Percentiles rank a stretch among this genome's conserved stretches.
phyloP scores from a whole-genome alignment of 768 basidiomycete species.

The Panaeolus cyanescens region DNA sequence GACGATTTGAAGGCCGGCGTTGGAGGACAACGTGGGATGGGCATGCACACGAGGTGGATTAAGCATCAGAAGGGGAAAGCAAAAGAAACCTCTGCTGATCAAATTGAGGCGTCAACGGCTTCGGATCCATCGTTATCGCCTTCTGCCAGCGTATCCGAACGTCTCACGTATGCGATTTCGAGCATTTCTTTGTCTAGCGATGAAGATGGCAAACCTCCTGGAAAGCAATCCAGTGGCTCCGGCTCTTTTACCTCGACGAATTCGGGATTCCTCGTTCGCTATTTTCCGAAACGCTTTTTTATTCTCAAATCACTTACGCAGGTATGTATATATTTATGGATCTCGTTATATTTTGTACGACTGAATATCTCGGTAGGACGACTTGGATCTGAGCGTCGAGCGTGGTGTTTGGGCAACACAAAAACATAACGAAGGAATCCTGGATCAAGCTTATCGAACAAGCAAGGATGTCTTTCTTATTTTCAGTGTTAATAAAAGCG shows the following conservation, averaged over 20 bases:
- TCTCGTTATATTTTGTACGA: background rate
- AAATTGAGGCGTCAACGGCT: conserved; percentile 17
- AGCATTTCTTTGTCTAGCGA: conserved; percentile 42
- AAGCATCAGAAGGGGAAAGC: conserved; percentile 54
- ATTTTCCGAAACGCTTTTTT: conserved; percentile 91
- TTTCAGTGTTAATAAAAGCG: conserved; percentile 92
- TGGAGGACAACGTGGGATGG: conserved; percentile 85
- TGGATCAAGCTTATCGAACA: conserved; percentile 94
- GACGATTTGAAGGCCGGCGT: conserved; percentile 91
- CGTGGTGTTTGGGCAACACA: conserved; percentile 91
- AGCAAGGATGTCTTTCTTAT: conserved; percentile 86
- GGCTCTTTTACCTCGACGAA: conserved; percentile 79
- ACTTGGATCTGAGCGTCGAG: conserved; percentile 79
- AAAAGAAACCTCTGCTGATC: conserved; percentile 21
- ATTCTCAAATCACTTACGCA: conserved; percentile 88
- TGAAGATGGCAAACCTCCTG: conserved; percentile 30
- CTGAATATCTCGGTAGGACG: conserved; percentile 46
- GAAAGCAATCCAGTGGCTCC: conserved; percentile 55
- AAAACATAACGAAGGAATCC: conserved; percentile 85
- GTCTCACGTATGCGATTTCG: conserved; percentile 23
- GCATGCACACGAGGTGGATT: conserved; percentile 85
- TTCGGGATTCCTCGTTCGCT: conserved; percentile 71
- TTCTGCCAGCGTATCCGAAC: conserved; percentile 27
- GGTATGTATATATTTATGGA: conserved; percentile 39
- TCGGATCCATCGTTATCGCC: conserved; percentile 20